These are phyloP conservation scores for Acanthamoeba lenticulata DNA, from an alignment of 208 protist genomes.

Conservation along the genomic window DNA sequence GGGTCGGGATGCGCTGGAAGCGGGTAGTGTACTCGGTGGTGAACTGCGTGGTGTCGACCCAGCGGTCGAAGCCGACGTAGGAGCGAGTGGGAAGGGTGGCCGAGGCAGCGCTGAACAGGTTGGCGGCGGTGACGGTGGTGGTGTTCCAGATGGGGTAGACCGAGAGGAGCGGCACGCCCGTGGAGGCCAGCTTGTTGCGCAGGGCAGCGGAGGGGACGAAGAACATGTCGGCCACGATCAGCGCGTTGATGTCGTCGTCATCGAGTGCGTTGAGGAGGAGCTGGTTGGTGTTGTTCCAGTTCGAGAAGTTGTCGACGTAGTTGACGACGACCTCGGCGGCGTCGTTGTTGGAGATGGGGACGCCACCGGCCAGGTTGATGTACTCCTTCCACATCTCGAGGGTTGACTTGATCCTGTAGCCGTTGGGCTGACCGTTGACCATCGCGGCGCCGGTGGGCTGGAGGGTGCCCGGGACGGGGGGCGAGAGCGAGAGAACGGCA, in stretches of 20 bases:
- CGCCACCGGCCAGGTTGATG: neutral
- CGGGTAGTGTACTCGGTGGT: neutral
- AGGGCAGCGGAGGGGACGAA: neutral
- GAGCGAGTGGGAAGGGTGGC: neutral
- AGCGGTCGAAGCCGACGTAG: neutral
- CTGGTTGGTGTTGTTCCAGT: neutral
- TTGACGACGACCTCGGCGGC: neutral
- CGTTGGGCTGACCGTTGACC: neutral
- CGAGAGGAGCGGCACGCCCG: neutral
- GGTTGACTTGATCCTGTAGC: constrained; percentile 18
- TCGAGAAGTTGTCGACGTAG: neutral
- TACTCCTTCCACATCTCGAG: neutral
- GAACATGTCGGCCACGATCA: neutral
- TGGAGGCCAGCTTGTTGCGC: neutral
- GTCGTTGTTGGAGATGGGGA: neutral
- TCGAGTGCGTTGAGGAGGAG: neutral
- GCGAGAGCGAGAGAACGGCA: neutral
- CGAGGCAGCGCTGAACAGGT: neutral
- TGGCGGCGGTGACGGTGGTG: neutral
- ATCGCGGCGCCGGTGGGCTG: neutral
- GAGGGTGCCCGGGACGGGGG: neutral
- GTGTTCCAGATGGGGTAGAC: neutral
- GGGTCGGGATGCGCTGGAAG: neutral
- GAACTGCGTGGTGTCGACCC: neutral
- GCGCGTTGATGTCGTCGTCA: neutral